Percentiles rank a stretch among this genome's conserved stretches.
phyloP scores from a whole-genome alignment of 495 filamentous ascomycete species.

The Podospora bellae-mahoneyi region DNA sequence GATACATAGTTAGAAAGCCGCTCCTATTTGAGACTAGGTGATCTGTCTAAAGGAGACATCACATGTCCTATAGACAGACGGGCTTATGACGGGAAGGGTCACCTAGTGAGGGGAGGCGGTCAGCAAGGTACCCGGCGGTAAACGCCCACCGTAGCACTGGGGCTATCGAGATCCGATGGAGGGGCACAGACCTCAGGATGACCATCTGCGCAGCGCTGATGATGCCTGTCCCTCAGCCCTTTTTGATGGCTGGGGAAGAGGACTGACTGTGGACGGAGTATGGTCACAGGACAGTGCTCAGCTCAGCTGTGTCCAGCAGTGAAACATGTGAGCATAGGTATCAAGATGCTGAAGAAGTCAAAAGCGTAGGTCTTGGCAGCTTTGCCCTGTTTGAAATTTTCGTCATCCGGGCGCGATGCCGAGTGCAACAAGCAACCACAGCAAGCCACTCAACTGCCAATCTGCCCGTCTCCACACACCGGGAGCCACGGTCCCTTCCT shows the following conservation, averaged over 20 bases:
- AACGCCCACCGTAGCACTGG: neutral
- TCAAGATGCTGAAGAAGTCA: neutral
- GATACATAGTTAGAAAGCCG: neutral
- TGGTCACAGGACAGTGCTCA: neutral
- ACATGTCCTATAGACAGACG: neutral
- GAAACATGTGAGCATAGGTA: neutral
- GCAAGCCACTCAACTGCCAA: conserved; percentile 17
- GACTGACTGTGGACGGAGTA: neutral
- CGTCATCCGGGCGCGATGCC: conserved; percentile 21
- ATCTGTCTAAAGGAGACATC: neutral
- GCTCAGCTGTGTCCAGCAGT: conserved; percentile 1
- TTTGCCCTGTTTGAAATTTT: conserved; percentile 22
- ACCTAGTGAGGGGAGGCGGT: neutral
- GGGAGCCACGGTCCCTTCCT: conserved; percentile 16
- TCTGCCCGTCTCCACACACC: conserved; percentile 14
- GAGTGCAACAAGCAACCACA: conserved; percentile 6
- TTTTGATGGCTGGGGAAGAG: neutral
- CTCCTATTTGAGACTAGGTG: neutral
- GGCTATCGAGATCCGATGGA: conserved; percentile 1
- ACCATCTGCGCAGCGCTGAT: neutral
- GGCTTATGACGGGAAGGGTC: neutral
- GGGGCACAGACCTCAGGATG: neutral
- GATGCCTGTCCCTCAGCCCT: conserved; percentile 6
- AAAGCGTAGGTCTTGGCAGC: conserved; percentile 10
- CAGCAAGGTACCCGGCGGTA: conserved; percentile 3